phyloP scores from a whole-genome alignment of 306 rosid genomes.

The Cucumis melo region DNA sequence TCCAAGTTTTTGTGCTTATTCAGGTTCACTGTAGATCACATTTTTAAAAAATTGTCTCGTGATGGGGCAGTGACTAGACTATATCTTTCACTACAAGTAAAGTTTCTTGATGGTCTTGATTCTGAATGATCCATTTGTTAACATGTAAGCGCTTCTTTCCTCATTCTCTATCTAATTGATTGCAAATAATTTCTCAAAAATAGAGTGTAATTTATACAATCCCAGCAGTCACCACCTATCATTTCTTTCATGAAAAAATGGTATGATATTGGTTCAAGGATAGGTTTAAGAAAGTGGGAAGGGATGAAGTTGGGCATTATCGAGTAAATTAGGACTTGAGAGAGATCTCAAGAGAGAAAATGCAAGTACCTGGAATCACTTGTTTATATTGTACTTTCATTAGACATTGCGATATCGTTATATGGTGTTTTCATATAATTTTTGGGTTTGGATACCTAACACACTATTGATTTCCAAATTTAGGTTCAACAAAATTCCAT shows the following conservation, averaged over 20 bases:
- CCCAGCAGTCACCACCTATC: neutral
- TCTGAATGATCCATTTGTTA: neutral
- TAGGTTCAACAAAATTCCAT: neutral
- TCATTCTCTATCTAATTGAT: neutral
- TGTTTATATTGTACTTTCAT: too few species aligned
- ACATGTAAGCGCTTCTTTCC: neutral
- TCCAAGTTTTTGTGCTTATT: neutral
- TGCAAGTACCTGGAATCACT: too few species aligned
- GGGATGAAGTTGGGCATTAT: too few species aligned
- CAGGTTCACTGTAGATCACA: neutral
- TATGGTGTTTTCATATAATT: too few species aligned
- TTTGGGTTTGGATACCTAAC: too few species aligned
- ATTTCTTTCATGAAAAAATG: neutral
- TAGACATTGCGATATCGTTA: too few species aligned
- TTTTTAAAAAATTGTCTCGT: neutral
- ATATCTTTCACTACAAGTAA: neutral
- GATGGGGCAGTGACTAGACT: neutral
- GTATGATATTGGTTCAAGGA: neutral
- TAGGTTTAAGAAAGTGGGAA: too few species aligned
- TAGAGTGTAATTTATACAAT: neutral
- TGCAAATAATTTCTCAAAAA: neutral
- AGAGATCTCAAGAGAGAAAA: too few species aligned
- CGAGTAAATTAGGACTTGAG: too few species aligned
- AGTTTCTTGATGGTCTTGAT: neutral
- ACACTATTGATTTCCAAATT: neutral